Base-by-base conservation (phyloP, 768 basidiomycete genomes). In the Tylopilus rubrobrunneus region DNA sequence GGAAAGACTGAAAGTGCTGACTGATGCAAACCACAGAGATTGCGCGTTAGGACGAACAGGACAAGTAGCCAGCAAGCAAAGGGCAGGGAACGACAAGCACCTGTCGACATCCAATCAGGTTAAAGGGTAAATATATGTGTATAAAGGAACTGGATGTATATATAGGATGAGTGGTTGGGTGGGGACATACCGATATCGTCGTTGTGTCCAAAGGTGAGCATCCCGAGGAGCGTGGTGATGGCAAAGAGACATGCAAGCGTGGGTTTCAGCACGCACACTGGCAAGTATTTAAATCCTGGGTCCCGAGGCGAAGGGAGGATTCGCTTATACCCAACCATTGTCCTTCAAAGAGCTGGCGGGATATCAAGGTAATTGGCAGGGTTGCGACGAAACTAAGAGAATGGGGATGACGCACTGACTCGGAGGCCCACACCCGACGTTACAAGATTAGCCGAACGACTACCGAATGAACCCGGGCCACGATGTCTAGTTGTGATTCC, bases 341-440 rank as follows among this genome's bases (percentile, higher is more conserved):
- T 0, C 89, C 90, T 62, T 92, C 90, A 59, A 92, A 92, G 10
- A 91, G 74, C 61, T 92, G 90, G 64, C 92, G 91, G 67, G 91
- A 92, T 25, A 82, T 73, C 31, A 92, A 82, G 1, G 89, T 89
- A 5, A 85, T 80, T 12, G 86, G 78, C 2, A 92, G 78, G 0
- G 87, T 85, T 2, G 85, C 88, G 89, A 53, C 4, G 3, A 14
- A 1, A 23, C 14, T 15, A 7, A 41, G 51, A 2, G 14, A 39
- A 25, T 23, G 49, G 48, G 1, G 55, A 44, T 31, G 21, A 78
- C 84, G 53, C 54, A 89, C 88, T 77, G n/a, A n/a, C n/a, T n/a
- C n/a, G n/a, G 56, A 92, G 90, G 49, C 89, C 87, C 1, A 80
- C 59, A 17, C 87, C 85, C 6, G 78, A 73, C 5, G 86, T 81